phyloP scores from a whole-genome alignment of 306 rosid species.

The Lagenaria siceraria region DNA sequence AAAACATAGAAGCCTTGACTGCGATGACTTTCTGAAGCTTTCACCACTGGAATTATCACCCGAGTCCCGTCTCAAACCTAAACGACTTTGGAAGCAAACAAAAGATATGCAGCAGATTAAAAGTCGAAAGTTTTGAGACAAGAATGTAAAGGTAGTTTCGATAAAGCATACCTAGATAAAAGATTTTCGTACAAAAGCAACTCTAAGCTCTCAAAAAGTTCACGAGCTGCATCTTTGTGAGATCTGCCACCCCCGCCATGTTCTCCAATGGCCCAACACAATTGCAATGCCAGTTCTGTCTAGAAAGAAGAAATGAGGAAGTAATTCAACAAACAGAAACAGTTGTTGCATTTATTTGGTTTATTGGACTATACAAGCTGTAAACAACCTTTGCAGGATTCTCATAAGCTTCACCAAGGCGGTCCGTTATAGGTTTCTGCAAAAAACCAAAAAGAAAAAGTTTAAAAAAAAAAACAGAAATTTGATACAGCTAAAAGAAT shows the following conservation, averaged over 20 bases:
- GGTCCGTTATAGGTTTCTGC: conserved; percentile 91
- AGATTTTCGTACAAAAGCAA: conserved; percentile 88
- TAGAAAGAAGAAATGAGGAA: conserved; percentile 21
- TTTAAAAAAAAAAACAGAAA: background rate
- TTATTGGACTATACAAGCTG: conserved; percentile 3
- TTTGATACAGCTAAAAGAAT: background rate
- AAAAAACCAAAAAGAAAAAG: conserved; percentile 10
- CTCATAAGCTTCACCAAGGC: conserved; percentile 89
- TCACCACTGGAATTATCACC: conserved; percentile 32
- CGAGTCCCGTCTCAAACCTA: conserved; percentile 63
- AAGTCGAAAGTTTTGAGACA: background rate
- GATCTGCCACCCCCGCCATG: conserved; percentile 87
- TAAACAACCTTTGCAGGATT: conserved; percentile 59
- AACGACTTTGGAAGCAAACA: conserved; percentile 38
- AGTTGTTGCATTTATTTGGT: conserved; percentile 1
- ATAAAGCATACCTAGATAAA: conserved; percentile 56
- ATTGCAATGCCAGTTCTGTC: conserved; percentile 86
- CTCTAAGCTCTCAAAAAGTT: conserved; percentile 92
- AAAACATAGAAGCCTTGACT: conserved; percentile 87
- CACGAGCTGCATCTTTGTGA: conserved; percentile 96
- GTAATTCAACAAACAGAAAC: conserved; percentile 12
- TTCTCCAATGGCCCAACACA: conserved; percentile 99
- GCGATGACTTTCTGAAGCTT: conserved; percentile 60
- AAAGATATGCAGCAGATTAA: background rate
- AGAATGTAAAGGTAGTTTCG: conserved; percentile 10